Evolutionary conservation across 257 asterid species (phyloP), one percentile per base, ranked within the genome.

Genomic region (Fraxinus excelsior): DNA sequence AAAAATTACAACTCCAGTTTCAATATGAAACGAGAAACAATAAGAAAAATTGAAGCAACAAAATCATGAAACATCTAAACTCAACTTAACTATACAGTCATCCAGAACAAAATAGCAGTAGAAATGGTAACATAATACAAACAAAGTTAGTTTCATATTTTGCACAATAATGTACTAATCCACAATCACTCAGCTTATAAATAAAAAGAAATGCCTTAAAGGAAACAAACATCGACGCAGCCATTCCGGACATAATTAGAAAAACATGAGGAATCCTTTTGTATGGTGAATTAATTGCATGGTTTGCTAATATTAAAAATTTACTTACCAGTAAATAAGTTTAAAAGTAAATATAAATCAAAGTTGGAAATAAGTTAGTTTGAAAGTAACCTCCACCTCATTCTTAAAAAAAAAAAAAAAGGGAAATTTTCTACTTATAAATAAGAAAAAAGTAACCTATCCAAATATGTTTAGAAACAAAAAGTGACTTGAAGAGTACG

Each of bases 1-100:
- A 58, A 65, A 71, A 60, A 64, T 18, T 74, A 19, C 79, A 51
- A 77, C 58, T 73, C n/a, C 16, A 72, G 62, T 11, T 4, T 25
- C 35, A 26, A 73, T 12, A 60, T 18, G 71, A 74, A 66, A 74
- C 32, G 16, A 53, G 72, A 58, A 64, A 58, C 9, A 23, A n/a
- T 6, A 34, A 23, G 28, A 65, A 66, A 14, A 73, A 46, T 28
- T 28, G 56, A 9, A 23, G 58, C 31, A n/a, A 71, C 51, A 58
- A 7, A 31, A 46, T 74, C 19, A 26, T 26, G 16, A 44, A 78
- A 65, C 70, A 8, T 32, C 58, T 21, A 37, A 26, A 69, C 44
- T 37, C 74, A 31, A 29, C 49, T 42, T 26, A 35, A 76, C 64
- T 37, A 53, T 37, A 34, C 18, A 53, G 19, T 56, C 58, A 40